Percentiles rank a stretch among this genome's conserved stretches.
phyloP scores from a whole-genome alignment of 345 rosid species.

The Turritis glabra region DNA sequence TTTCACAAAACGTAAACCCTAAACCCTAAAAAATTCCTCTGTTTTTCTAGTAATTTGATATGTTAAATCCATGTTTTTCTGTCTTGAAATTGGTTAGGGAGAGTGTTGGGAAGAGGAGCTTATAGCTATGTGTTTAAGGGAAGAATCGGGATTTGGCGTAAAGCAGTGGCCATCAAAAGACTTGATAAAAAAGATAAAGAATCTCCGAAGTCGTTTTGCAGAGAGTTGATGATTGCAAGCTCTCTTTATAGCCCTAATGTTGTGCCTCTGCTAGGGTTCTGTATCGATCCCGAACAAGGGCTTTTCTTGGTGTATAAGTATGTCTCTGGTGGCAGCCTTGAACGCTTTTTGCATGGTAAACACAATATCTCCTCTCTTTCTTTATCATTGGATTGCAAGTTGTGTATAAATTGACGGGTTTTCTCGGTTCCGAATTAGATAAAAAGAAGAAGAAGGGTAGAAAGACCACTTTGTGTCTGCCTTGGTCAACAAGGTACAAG shows the following conservation, averaged over 20 bases:
- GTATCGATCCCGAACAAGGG: constrained; percentile 88
- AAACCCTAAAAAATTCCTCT: not conserved
- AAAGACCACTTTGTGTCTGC: constrained; percentile 45
- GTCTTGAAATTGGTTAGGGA: constrained; percentile 48
- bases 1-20: constrained; percentile 72
- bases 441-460: constrained; percentile 65
- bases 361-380: not conserved
- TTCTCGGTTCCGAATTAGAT: constrained; percentile 42
- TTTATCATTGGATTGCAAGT: not conserved
- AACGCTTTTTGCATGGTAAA: constrained; percentile 80
- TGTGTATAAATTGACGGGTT: not conserved
- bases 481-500: constrained; percentile 81
- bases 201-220: constrained; percentile 83
- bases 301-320: constrained; percentile 88
- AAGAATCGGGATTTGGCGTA: constrained; percentile 73
- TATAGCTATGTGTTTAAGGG: constrained; percentile 90
- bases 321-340: constrained; percentile 92
- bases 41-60: not conserved
- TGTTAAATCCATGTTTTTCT: not conserved
- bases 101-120: constrained; percentile 95
- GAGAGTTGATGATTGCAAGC: constrained; percentile 97
- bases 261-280: constrained; percentile 85
- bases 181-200: constrained; percentile 88
- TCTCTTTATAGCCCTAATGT: constrained; percentile 71
- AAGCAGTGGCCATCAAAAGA: constrained; percentile 74